These are phyloP conservation scores for Ilyonectria destructans DNA, from an alignment of 2,329 filamentous ascomycete species.

Conservation along the genomic window DNA sequence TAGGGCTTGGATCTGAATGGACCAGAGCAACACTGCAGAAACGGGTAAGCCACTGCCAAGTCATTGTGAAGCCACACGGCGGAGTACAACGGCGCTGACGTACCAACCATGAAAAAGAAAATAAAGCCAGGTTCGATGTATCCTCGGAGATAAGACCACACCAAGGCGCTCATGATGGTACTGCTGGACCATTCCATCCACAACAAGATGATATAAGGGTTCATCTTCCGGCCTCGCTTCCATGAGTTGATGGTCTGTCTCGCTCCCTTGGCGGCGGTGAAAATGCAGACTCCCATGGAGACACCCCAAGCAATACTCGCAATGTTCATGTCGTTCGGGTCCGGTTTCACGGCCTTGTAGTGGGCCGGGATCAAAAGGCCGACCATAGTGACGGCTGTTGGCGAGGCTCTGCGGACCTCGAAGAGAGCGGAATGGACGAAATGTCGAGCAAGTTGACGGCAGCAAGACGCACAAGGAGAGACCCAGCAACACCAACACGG, in stretches of 20 bases:
- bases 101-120: constrained; percentile 46
- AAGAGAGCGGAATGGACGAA: constrained; percentile 12
- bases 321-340: constrained; percentile 47
- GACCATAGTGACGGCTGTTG: constrained; percentile 31
- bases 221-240: constrained; percentile 42
- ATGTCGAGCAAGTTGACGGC: not conserved
- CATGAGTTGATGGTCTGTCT: constrained; percentile 46
- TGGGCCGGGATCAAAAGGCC: constrained; percentile 38
- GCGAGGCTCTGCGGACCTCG: constrained; percentile 8
- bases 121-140: constrained; percentile 47
- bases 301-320: constrained; percentile 50
- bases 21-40: constrained; percentile 53
- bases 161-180: constrained; percentile 47
- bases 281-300: constrained; percentile 48
- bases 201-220: constrained; percentile 44
- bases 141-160: constrained; percentile 46
- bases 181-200: constrained; percentile 48
- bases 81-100: not conserved
- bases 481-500: constrained; percentile 7
- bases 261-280: constrained; percentile 43
- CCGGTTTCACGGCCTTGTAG: constrained; percentile 35
- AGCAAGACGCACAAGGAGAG: constrained; percentile 11
- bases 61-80: not conserved
- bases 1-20: constrained; percentile 64
- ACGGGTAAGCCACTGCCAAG: constrained; percentile 26